Evolutionary conservation across 23 red algal species (phyloP).

Genomic region (Chondrus crispus): DNA sequence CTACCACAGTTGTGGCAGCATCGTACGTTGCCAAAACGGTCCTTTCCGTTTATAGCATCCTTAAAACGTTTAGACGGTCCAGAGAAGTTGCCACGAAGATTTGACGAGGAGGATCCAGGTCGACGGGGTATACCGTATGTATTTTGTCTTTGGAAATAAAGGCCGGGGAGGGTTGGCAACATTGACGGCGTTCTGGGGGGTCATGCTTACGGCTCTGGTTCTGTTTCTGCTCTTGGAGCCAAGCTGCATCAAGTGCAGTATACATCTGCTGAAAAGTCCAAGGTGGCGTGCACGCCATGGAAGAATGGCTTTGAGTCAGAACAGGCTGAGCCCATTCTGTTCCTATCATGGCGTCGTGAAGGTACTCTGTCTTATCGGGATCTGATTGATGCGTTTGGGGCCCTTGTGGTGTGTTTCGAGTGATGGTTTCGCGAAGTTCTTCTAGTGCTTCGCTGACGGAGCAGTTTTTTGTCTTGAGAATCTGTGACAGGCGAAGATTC

Average conservation of each 20-base stretch:
- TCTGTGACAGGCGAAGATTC: background rate
- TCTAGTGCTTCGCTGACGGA: background rate
- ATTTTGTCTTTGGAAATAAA: too few species aligned
- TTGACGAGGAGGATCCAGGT: too few species aligned
- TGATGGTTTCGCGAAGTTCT: background rate
- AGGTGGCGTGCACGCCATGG: background rate
- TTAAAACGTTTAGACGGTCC: too few species aligned
- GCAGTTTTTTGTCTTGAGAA: background rate
- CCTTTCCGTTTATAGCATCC: too few species aligned
- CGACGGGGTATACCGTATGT: too few species aligned
- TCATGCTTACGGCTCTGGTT: too few species aligned
- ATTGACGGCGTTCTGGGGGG: too few species aligned
- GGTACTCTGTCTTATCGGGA: background rate
- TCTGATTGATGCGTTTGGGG: background rate
- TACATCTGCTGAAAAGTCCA: background rate
- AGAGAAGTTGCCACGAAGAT: too few species aligned
- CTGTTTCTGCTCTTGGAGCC: background rate
- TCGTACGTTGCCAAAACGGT: too few species aligned
- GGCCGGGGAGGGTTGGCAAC: too few species aligned
- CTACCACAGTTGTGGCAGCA: too few species aligned
- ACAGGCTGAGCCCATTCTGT: background rate
- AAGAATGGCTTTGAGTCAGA: background rate
- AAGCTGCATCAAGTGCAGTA: background rate
- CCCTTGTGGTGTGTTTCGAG: background rate
- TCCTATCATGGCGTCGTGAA: background rate